Evolutionary conservation across 805 yeast species (phyloP).

Genomic region (Kurtzmaniella fragi): DNA sequence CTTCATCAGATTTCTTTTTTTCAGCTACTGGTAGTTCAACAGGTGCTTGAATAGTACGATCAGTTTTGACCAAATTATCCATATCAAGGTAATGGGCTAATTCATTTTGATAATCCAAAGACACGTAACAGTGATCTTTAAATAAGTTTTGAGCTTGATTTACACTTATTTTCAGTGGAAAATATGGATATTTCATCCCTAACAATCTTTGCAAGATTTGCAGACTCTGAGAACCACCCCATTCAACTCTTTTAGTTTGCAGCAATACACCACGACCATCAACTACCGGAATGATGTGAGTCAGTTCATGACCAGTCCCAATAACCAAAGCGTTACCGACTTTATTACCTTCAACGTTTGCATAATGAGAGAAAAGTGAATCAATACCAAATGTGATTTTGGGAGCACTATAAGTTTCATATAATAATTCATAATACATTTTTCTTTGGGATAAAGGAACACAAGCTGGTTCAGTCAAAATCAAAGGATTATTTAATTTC

Average conservation of each 20-base stretch:
- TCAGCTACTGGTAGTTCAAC: constrained; percentile 54
- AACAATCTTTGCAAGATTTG: constrained; percentile 60
- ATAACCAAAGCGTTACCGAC: constrained; percentile 62
- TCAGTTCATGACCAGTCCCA: constrained; percentile 77
- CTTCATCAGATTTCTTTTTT: constrained; percentile 79
- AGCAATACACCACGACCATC: constrained; percentile 61
- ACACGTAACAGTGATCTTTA: constrained; percentile 74
- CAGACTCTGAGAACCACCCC: constrained; percentile 82
- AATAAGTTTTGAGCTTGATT: constrained; percentile 65
- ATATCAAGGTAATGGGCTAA: constrained; percentile 51
- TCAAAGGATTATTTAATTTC: constrained; percentile 68
- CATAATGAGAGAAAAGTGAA: constrained; percentile 69
- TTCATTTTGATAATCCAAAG: constrained; percentile 63
- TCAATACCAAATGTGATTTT: constrained; percentile 79
- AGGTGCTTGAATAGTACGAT: constrained; percentile 80
- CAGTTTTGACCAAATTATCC: constrained; percentile 61
- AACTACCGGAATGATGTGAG: constrained; percentile 77
- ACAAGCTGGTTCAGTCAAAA: constrained; percentile 75
- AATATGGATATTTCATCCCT: constrained; percentile 83
- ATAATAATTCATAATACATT: constrained; percentile 74
- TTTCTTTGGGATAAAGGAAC: constrained; percentile 65
- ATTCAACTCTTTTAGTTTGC: constrained; percentile 76
- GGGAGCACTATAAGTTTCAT: constrained; percentile 78
- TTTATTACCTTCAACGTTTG: constrained; percentile 41
- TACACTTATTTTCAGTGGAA: constrained; percentile 67